Percentiles rank a stretch among this genome's conserved stretches.
phyloP scores from a whole-genome alignment of 1,284 basidiomycete species.

The Amylostereum chailletii region DNA sequence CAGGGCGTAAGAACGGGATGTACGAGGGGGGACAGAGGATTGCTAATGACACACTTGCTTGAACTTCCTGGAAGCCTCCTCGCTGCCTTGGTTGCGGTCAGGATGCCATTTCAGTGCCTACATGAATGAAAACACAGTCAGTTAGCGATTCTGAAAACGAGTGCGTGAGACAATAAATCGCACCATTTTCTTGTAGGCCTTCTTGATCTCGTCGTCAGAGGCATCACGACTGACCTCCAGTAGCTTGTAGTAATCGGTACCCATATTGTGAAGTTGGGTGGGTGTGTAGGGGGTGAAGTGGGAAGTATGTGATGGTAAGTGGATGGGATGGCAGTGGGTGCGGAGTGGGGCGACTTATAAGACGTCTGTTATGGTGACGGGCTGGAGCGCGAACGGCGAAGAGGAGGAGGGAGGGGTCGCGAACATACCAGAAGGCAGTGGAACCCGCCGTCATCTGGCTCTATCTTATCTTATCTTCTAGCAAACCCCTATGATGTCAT shows the following conservation, averaged over 20 bases:
- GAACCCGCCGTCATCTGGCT: too few relatives aligned
- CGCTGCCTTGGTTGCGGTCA: constrained; percentile 76
- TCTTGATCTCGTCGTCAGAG: constrained; percentile 55
- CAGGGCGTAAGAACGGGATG: neutral
- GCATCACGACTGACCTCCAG: constrained; percentile 73
- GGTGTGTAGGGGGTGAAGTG: neutral
- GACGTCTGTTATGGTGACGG: too few relatives aligned
- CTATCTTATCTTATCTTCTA: too few relatives aligned
- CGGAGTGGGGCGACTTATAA: too few relatives aligned
- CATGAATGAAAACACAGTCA: neutral
- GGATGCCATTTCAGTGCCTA: constrained; percentile 61
- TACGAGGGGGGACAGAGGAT: neutral
- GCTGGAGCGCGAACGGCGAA: too few relatives aligned
- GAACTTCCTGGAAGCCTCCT: constrained; percentile 84
- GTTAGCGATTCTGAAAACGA: too few relatives aligned
- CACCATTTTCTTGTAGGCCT: constrained; percentile 43
- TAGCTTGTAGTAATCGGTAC: constrained; percentile 75
- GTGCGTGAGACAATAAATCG: constrained; percentile 3
- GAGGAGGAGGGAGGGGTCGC: too few relatives aligned
- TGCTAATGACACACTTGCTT: constrained; percentile 57
- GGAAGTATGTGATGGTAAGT: too few relatives aligned
- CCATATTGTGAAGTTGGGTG: constrained; percentile 36
- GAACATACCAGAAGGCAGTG: too few relatives aligned
- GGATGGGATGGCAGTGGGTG: too few relatives aligned
- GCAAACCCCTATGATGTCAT: too few relatives aligned